These are phyloP conservation scores for Remersonia thermophila DNA, from an alignment of 2,329 filamentous ascomycete genomes.

Conservation along the genomic window DNA sequence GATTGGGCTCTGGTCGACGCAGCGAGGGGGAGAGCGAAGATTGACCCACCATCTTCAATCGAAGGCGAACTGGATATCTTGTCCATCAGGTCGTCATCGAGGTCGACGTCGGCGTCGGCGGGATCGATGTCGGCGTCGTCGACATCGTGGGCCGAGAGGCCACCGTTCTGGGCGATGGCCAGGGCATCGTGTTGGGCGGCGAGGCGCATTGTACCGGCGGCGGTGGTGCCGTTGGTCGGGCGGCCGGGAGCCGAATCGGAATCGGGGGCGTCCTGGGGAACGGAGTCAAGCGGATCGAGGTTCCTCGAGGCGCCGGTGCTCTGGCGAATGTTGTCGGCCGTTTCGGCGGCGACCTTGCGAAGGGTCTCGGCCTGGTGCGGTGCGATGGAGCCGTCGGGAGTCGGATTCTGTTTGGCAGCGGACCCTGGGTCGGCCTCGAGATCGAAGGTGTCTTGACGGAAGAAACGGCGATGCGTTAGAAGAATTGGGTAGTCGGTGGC, in stretches of 20 bases:
- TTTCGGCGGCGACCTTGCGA: conserved; percentile 66
- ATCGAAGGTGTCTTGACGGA: conserved; percentile 71
- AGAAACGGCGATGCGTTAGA: conserved; percentile 19
- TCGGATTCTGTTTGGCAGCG: conserved; percentile 55
- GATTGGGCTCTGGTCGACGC: conserved; percentile 35
- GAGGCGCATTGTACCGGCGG: conserved; percentile 23
- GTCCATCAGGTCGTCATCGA: conserved; percentile 93
- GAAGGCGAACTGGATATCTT: conserved; percentile 97
- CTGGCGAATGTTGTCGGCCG: conserved; percentile 56
- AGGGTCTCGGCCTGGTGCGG: conserved; percentile 80
- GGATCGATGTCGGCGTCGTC: conserved; percentile 54
- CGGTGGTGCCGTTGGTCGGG: conserved; percentile 11
- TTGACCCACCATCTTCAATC: conserved; percentile 94
- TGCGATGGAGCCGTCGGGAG: conserved; percentile 40
- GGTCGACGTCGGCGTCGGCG: conserved; percentile 52
- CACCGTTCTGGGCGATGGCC: conserved; percentile 50
- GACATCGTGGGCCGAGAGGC: conserved; percentile 31
- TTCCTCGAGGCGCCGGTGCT: conserved; percentile 49
- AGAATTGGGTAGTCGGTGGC: too few species aligned
- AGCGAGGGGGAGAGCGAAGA: conserved; percentile 25
- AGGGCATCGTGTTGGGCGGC: conserved; percentile 42
- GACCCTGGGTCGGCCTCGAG: conserved; percentile 76
- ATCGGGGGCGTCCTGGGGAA: conserved; percentile 25
- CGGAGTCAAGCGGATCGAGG: conserved; percentile 29
- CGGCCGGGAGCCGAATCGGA: conserved; percentile 28